Conservation (phyloP, 805 yeast genomes). For the Spathaspora passalidarum region DNA sequence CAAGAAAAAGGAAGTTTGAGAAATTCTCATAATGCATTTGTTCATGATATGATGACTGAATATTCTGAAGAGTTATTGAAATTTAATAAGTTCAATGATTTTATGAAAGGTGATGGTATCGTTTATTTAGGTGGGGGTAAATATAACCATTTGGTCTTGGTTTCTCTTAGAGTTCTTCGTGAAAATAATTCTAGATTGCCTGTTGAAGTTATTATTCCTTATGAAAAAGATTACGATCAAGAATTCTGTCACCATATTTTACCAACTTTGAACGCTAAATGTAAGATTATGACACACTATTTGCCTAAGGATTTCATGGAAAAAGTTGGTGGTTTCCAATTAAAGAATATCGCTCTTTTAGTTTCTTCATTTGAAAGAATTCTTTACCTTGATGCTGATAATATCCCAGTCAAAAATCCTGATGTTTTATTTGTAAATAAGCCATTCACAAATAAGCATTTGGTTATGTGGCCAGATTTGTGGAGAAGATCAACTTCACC, state of each 20-base stretch:
- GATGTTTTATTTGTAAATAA: conserved; percentile 32
- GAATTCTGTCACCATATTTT: conserved; percentile 31
- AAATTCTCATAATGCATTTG: conserved; percentile 19
- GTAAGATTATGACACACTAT: conserved; percentile 48
- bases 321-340: conserved; percentile 29
- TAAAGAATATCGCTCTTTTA: conserved; percentile 35
- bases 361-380: conserved; percentile 34
- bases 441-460: conserved; percentile 25
- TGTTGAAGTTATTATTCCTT: conserved; percentile 36
- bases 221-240: conserved; percentile 27
- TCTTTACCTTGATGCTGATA: conserved; percentile 39
- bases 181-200: conserved; percentile 33
- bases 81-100: conserved; percentile 19
- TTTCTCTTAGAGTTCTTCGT: conserved; percentile 31
- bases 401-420: conserved; percentile 34
- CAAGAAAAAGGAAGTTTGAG: conserved; percentile 18
- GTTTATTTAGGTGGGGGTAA: conserved; percentile 38
- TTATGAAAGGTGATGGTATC: conserved; percentile 38
- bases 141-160: conserved; percentile 32
- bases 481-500: conserved; percentile 43
- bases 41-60: conserved; percentile 18
- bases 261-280: conserved; percentile 30
- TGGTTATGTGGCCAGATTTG: conserved; percentile 41
- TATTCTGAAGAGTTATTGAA: conserved; percentile 20
- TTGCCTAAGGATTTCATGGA: conserved; percentile 21